Evolutionary conservation across 768 basidiomycete species (phyloP), one percentile per base, ranked within the genome.

Genomic region (Serendipita sp.): DNA sequence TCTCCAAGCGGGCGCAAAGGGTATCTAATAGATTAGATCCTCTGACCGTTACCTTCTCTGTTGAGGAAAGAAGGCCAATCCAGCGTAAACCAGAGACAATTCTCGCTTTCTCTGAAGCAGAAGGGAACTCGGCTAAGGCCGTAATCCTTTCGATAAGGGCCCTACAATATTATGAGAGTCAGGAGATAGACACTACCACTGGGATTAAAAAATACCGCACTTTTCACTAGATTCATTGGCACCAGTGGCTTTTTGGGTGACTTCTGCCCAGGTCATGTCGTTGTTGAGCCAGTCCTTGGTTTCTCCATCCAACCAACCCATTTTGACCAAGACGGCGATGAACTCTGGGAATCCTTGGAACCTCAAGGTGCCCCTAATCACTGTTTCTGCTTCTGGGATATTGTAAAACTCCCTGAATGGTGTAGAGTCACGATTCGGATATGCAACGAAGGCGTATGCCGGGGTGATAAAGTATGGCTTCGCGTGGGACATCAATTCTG

Each of bases 331-430:
- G 3, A 86, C 85, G 69, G 80, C 82, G 75, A 97, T 86, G 75
- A 98, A 95, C 75, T 89, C 87, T 7, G 93, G 92, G 89, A 97
- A 97, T 63, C 94, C 94, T 71, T 92, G 90, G 76, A 92, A 97
- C 67, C 95, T 81, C 74, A 98, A 77, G 1, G 96, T 97, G 34
- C 96, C 96, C 37, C 96, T 84, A 60, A 97, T 80, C 66, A 94
- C 81, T 3, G 90, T 93, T 77, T 96, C 85, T 8, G 91, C 92
- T 74, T 98, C 96, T 11, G 89, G 89, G 68, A 99, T 94, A 68
- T 82, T 78, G 79, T 99, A 99, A 71, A 80, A 92, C 75, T 96
- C 86, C 67, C 82, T 81, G 84, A 93, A 99, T 4, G 88, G 86
- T 2, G 85, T 81, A 2, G 91, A 94, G 77, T 99, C 86, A 65